Conservation (phyloP, 2,329 filamentous ascomycete species). For the Pseudogymnoascus sp. region DNA sequence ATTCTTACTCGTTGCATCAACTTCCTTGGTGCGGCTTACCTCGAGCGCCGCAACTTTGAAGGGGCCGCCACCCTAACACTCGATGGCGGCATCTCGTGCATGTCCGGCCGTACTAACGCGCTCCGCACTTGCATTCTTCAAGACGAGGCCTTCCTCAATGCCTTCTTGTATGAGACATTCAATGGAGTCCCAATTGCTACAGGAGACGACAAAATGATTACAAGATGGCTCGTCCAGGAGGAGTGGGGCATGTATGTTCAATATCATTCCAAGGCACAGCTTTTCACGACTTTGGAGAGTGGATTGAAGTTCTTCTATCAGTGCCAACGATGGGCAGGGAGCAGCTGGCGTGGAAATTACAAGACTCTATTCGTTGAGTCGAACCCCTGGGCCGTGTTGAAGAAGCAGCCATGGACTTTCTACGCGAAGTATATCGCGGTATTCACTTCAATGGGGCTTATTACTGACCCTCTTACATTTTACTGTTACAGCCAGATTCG, state of each 20-base stretch:
- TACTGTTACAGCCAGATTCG: slow-evolving; percentile 63
- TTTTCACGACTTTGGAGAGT: slow-evolving; percentile 88
- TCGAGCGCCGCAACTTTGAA: slow-evolving; percentile 92
- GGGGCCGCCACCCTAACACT: slow-evolving; percentile 93
- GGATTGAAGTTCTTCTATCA: slow-evolving; percentile 85
- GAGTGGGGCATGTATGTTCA: slow-evolving; percentile 93
- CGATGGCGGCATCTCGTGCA: slow-evolving; percentile 91
- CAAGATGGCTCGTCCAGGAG: slow-evolving; percentile 87
- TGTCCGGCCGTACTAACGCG: slow-evolving; percentile 87
- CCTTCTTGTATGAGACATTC: slow-evolving; percentile 89
- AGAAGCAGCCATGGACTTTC: slow-evolving; percentile 85
- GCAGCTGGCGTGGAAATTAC: slow-evolving; percentile 96
- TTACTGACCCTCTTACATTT: slow-evolving; percentile 67
- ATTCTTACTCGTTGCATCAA: slow-evolving; percentile 63
- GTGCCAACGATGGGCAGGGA: slow-evolving; percentile 89
- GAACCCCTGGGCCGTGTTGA: no score
- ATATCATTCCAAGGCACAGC: slow-evolving; percentile 82
- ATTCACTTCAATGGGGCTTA: slow-evolving; percentile 77
- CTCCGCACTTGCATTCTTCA: slow-evolving; percentile 85
- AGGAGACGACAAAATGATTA: slow-evolving; percentile 97
- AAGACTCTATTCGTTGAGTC: slow-evolving; percentile 76
- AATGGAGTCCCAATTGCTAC: slow-evolving; percentile 83
- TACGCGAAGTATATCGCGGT: slow-evolving; percentile 92
- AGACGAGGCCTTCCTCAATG: slow-evolving; percentile 75
- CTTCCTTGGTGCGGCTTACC: slow-evolving; percentile 84